These are phyloP conservation scores for Metschnikowia bowlesiae DNA, from an alignment of 805 yeast species.

Conservation along the genomic window DNA sequence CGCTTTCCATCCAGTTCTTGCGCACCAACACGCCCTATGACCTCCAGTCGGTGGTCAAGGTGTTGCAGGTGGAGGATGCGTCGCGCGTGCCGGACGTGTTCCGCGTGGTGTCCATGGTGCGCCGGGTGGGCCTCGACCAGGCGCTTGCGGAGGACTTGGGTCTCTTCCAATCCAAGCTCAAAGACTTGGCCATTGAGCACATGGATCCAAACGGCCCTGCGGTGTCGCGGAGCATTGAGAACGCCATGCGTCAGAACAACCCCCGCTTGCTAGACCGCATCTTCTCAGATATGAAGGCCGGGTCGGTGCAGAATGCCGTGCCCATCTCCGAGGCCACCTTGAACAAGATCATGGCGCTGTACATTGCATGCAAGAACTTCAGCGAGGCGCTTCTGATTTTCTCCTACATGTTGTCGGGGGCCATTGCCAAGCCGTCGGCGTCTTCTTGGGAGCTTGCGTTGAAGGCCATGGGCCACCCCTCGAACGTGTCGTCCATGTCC, in stretches of 20 bases:
- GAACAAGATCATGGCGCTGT: conserved; percentile 44
- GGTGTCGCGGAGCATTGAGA: conserved; percentile 22
- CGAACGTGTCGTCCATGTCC: conserved; percentile 24
- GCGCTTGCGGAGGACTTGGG: conserved; percentile 6
- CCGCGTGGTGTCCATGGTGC: conserved; percentile 18
- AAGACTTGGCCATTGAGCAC: conserved; percentile 15
- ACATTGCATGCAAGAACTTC: conserved; percentile 31
- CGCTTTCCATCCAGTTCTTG: conserved; percentile 30
- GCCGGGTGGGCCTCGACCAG: conserved; percentile 12
- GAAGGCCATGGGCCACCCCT: conserved; percentile 41
- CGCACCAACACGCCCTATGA: conserved; percentile 21
- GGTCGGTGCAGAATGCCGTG: conserved; percentile 21
- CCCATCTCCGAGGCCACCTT: conserved; percentile 40
- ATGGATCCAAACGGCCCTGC: conserved; percentile 33
- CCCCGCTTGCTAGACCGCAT: conserved; percentile 17
- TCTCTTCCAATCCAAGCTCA: conserved; percentile 4
- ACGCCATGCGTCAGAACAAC: conserved; percentile 18
- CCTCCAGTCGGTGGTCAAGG: conserved; percentile 22
- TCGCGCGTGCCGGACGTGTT: conserved; percentile 17
- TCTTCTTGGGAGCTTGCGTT: conserved; percentile 58
- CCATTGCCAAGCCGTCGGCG: conserved; percentile 37
- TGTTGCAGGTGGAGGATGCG: conserved; percentile 23
- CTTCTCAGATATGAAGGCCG: conserved; percentile 24
- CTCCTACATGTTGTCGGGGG: conserved; percentile 42
- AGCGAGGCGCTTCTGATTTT: conserved; percentile 44